Conservation (phyloP, 2,329 filamentous ascomycete species). For the Neophaeococcomyces mojaviensis region DNA sequence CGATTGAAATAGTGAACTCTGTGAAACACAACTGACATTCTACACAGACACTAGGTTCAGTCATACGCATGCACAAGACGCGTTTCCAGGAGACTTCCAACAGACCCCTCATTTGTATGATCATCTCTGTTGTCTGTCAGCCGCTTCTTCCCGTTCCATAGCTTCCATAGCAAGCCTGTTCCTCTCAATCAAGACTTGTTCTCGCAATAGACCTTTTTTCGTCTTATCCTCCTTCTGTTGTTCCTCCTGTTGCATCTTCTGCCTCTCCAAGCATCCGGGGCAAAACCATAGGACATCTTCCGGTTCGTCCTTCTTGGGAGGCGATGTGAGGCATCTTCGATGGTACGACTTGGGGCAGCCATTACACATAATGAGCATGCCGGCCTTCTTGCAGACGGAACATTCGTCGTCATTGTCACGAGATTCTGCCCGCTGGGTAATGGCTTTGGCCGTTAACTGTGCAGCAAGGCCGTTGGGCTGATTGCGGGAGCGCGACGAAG, state of each 20-base stretch:
- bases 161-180: background rate
- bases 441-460: background rate
- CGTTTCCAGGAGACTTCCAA: too few relatives aligned
- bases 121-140: background rate
- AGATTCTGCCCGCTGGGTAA: background rate
- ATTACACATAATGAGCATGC: slow-evolving; percentile 5
- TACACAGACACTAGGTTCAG: too few relatives aligned
- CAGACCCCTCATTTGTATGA: too few relatives aligned
- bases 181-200: slow-evolving; percentile 2
- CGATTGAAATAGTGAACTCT: too few relatives aligned
- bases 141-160: slow-evolving; percentile 1
- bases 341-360: slow-evolving; percentile 6
- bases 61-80: too few relatives aligned
- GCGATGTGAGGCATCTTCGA: slow-evolving; percentile 2
- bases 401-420: slow-evolving; percentile 5
- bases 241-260: background rate
- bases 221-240: background rate
- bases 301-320: background rate
- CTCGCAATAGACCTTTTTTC: background rate
- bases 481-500: too few relatives aligned
- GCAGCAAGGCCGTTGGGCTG: too few relatives aligned
- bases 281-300: slow-evolving; percentile 5
- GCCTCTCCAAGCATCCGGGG: background rate
- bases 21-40: too few relatives aligned
- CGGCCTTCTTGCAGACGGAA: slow-evolving; percentile 1